Conservation (phyloP, 2,329 filamentous ascomycete species). For the Colletotrichum sp. region DNA sequence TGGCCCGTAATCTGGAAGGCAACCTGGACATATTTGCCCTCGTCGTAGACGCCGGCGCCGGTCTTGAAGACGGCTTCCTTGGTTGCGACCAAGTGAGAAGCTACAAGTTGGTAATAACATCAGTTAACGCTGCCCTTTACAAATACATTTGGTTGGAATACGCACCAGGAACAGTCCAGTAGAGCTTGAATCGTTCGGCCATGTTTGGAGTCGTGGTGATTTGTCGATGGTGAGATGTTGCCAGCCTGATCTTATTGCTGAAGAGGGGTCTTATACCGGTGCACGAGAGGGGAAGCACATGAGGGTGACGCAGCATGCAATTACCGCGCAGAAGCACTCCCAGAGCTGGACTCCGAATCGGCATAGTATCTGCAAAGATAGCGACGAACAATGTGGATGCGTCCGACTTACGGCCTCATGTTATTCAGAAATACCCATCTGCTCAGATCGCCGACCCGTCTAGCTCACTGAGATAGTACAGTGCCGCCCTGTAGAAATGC, state of each 20-base stretch:
- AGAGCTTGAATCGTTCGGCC: slow-evolving; percentile 22
- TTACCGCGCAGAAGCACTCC: neutral
- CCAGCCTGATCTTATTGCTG: neutral
- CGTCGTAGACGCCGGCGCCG: slow-evolving; percentile 28
- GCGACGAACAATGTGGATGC: rapidly evolving
- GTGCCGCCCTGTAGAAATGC: neutral
- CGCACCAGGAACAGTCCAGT: slow-evolving; percentile 6
- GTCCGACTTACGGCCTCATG: rapidly evolving
- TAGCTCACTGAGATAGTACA: neutral
- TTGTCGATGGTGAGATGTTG: neutral
- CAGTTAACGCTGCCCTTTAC: too few species aligned
- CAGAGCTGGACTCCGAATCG: neutral
- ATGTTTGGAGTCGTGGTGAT: neutral
- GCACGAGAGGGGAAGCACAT: neutral
- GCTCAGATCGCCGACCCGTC: too few species aligned
- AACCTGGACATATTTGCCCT: slow-evolving; percentile 29
- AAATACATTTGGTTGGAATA: too few species aligned
- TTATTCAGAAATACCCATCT: neutral
- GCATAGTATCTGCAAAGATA: neutral
- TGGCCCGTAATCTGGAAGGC: slow-evolving; percentile 38
- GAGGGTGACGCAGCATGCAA: neutral
- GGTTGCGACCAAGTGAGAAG: slow-evolving; percentile 21
- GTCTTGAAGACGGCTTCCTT: slow-evolving; percentile 28
- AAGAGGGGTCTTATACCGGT: neutral
- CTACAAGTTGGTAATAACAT: neutral